phyloP scores from a whole-genome alignment of 2,329 filamentous ascomycete species.

The Aspergillus clavatus region DNA sequence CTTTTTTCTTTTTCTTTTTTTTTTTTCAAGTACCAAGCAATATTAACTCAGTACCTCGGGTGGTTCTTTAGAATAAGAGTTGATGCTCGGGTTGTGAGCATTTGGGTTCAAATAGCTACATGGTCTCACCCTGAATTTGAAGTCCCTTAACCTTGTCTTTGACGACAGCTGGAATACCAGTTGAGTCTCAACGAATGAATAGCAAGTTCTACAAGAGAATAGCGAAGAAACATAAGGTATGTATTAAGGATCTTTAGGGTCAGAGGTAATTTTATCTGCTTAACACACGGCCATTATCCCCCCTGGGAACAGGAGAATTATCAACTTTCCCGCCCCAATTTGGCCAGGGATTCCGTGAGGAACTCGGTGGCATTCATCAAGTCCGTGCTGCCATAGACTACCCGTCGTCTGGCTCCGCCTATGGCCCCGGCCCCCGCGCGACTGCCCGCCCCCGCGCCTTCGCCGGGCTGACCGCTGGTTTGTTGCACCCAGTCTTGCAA shows the following conservation, averaged over 20 bases:
- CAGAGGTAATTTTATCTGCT: conserved; percentile 1
- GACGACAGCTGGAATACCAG: too few relatives aligned
- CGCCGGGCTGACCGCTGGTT: conserved; percentile 55
- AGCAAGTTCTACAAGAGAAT: too few relatives aligned
- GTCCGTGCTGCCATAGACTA: conserved; percentile 92
- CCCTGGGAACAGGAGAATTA: not conserved
- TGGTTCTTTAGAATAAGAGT: too few relatives aligned
- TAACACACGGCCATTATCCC: not conserved
- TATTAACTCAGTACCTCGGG: too few relatives aligned
- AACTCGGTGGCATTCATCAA: conserved; percentile 61
- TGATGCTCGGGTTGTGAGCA: too few relatives aligned
- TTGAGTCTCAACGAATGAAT: too few relatives aligned
- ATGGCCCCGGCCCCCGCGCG: conserved; percentile 24
- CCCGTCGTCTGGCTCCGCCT: conserved; percentile 63
- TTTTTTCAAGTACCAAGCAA: too few relatives aligned
- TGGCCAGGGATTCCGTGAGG: conserved; percentile 52
- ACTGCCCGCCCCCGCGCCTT: conserved; percentile 34
- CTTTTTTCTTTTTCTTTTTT: too few relatives aligned
- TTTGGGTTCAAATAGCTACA: too few relatives aligned
- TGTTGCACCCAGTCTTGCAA: conserved; percentile 91
- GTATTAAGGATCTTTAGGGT: not conserved
- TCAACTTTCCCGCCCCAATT: conserved; percentile 53
- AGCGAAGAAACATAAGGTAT: not conserved
- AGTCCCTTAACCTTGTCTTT: too few relatives aligned
- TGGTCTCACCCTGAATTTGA: too few relatives aligned